Base-by-base conservation (phyloP, 1,284 basidiomycete species). In the Pseudozyma thailandica region DNA sequence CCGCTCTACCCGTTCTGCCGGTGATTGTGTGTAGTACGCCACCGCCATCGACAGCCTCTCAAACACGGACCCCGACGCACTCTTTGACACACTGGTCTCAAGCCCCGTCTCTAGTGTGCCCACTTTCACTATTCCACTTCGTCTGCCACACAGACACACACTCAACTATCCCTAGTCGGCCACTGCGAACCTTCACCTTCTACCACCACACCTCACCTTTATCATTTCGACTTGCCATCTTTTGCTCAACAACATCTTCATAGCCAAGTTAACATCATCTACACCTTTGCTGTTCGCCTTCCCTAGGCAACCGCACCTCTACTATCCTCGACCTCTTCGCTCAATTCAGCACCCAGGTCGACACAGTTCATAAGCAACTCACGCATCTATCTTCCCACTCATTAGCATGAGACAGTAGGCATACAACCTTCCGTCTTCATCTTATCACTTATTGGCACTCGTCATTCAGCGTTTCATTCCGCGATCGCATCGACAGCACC, bases 391-490 rank as follows among this genome's bases (percentile, higher is more conserved):
- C n/a, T 30, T 15, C 23, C 21, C n/a, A 5, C 21, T 16, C 46
- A 38, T 6, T 16, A 38, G 9, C 35, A 38, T 18, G 10, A 38
- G 10, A 38, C 9, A 15, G 15, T 45, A 43, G 9, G 28, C 16
- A 45, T 27, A 12, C 20, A 16, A 38, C 37, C 8, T n/a, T n/a
- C n/a, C n/a, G n/a, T n/a, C n/a, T n/a, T n/a, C n/a, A n/a, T n/a
- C n/a, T n/a, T 8, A 45, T 25, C 30, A 31, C 7, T 37, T 18
- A 10, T 26, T 8, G 38, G 49, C 25, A 48, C 21, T 41, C 25
- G 31, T n/a, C n/a, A n/a, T n/a, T 30, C 50, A 49, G 50, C 50
- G 38, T 38, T 50, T 30, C 28, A 44, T 53, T 44, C 43, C 49
- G 49, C 48, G n/a, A 50, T 30, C 28, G 8, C 21, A 23, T 8